Evolutionary conservation across 2,329 filamentous ascomycete genomes (phyloP).

Genomic region (Pestalotiopsis sp.): DNA sequence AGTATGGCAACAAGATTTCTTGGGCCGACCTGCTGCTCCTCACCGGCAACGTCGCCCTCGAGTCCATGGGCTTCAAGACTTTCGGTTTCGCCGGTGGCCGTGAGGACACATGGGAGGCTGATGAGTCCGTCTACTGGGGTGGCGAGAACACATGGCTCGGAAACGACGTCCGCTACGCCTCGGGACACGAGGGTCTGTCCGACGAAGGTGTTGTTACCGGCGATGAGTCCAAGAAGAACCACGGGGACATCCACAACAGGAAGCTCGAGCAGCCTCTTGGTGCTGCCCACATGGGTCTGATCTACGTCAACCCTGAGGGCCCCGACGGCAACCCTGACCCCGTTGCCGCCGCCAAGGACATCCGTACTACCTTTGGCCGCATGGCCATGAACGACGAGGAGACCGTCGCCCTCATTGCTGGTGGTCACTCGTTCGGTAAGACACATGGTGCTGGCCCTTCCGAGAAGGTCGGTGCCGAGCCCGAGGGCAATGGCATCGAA

Average conservation of each 20-base stretch:
- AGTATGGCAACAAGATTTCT: slow-evolving; percentile 82
- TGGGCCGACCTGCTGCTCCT: slow-evolving; percentile 76
- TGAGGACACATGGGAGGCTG: slow-evolving; percentile 73
- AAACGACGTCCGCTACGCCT: slow-evolving; percentile 70
- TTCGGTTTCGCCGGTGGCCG: slow-evolving; percentile 77
- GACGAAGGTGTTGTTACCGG: slow-evolving; percentile 34
- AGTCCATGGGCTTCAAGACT: slow-evolving; percentile 75
- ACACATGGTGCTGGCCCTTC: slow-evolving; percentile 72
- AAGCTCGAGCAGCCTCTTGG: slow-evolving; percentile 70
- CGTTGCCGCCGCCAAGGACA: slow-evolving; percentile 69
- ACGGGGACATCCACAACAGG: slow-evolving; percentile 55
- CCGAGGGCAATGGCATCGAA: slow-evolving; percentile 65
- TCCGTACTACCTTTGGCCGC: slow-evolving; percentile 73
- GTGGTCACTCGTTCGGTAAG: slow-evolving; percentile 81
- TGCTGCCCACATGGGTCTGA: slow-evolving; percentile 74
- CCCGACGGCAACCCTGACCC: slow-evolving; percentile 74
- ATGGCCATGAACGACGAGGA: slow-evolving; percentile 87
- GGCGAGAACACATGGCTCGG: slow-evolving; percentile 75
- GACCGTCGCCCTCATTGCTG: slow-evolving; percentile 78
- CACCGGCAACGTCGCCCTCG: slow-evolving; percentile 75
- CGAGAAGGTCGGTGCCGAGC: slow-evolving; percentile 68
- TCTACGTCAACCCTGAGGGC: slow-evolving; percentile 82
- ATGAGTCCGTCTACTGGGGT: slow-evolving; percentile 79
- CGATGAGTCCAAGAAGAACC: slow-evolving; percentile 27
- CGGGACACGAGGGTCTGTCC: slow-evolving; percentile 49